Base-by-base conservation (phyloP, 768 basidiomycete species). In the Pulveroboletus sp. region DNA sequence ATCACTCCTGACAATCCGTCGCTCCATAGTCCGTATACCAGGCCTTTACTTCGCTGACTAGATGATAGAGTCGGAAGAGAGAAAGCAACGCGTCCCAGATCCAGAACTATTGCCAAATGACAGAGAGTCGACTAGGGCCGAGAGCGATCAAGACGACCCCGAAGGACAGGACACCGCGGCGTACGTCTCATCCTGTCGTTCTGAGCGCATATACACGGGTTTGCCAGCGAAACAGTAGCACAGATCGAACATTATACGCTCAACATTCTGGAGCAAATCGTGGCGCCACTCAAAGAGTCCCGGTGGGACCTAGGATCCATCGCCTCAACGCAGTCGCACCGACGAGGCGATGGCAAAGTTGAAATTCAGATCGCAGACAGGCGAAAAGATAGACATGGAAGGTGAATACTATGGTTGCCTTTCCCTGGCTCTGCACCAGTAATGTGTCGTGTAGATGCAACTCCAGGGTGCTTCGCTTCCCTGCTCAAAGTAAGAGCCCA, bases 281-380 rank as follows among this genome's bases (percentile, higher is more conserved):
- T 60, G 11, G 17, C 38, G 8, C 57, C 58, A 37, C 49, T 53
- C 41, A 37, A 54, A 27, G 57, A 43, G 27, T 32, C 50, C 28
- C 38, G 24, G 41, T 35, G 47, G 30, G 31, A 42, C n/a, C 35
- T 1, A 37, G 40, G 32, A 17, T 44, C 37, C 8, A n/a, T 30
- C 18, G 28, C 6, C 39, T 15, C 31, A 37, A 31, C 36, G 3
- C 60, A 37, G 8, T 40, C 47, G n/a, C 50, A 44, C 12, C 52
- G 53, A 42, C 43, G 30, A 28, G 40, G 24, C 39, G 40, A 53
- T 18, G 36, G 36, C 46, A 73, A 58, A 47, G 41, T 77, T 6
- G 60, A 67, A 37, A 55, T 78, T 24, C 62, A 47, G 9, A 51
- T 78, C 17, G 60, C 63, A 5, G 64, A 76, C 51, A 62, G 76